Conservation (phyloP, 108 stramenopile genomes). For the Ochromonas danica region DNA sequence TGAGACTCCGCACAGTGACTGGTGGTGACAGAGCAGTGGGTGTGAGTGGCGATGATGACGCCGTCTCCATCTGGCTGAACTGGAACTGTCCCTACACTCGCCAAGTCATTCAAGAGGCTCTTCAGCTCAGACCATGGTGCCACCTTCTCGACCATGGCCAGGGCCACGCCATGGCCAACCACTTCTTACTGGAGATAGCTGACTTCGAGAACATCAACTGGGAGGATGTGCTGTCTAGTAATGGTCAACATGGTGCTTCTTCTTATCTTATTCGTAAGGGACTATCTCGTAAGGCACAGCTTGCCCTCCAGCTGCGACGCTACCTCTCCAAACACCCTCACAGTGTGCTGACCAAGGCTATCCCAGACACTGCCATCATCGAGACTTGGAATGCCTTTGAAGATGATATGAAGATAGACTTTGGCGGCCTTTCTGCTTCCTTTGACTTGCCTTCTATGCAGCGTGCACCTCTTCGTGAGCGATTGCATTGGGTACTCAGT, state of each 20-base stretch:
- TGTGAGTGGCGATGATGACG: too few relatives aligned
- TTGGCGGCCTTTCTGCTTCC: slow-evolving; percentile 12
- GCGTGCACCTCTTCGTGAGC: slow-evolving; percentile 5
- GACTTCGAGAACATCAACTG: slow-evolving; percentile 58
- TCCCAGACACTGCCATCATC: slow-evolving; percentile 47
- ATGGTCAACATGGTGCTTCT: slow-evolving; percentile 45
- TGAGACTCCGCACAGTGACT: too few relatives aligned
- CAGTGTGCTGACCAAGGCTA: slow-evolving; percentile 33
- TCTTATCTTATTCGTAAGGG: slow-evolving; percentile 60
- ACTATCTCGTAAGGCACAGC: slow-evolving; percentile 57
- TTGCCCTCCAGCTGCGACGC: slow-evolving; percentile 41
- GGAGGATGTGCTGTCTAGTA: slow-evolving; percentile 36
- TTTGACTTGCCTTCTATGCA: background rate
- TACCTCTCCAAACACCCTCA: slow-evolving; percentile 47
- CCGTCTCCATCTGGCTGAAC: too few relatives aligned
- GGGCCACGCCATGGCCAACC: background rate
- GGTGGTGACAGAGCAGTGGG: too few relatives aligned
- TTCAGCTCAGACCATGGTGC: background rate
- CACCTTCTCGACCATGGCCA: slow-evolving; percentile 39
- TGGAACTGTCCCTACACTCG: background rate
- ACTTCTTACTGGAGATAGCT: slow-evolving; percentile 39
- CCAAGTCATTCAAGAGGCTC: background rate
- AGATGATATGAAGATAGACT: slow-evolving; percentile 32
- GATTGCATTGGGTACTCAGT: slow-evolving; percentile 12
- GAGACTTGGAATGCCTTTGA: slow-evolving; percentile 61